Evolutionary conservation across 768 basidiomycete species (phyloP), one percentile per base, ranked within the genome.

Genomic region (Tephrocybe rancida): DNA sequence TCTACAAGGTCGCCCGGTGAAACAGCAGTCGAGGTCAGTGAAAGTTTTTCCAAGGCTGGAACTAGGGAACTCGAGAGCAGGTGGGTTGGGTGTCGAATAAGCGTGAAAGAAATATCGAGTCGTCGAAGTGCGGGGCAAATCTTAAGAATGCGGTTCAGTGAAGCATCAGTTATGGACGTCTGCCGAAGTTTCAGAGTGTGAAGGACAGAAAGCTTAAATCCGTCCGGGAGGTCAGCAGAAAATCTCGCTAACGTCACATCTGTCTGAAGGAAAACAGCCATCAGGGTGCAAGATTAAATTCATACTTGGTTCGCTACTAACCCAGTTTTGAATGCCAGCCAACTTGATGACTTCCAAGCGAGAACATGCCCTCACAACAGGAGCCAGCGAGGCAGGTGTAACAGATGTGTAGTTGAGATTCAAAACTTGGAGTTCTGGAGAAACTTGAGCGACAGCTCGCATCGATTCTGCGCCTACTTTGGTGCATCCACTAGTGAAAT

Each of bases 91-190:
- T 75, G 79, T 41, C 70, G 79, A 27, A 86, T 62, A 30, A 60
- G 57, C 10, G 86, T 90, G 67, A 87, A 90, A 5, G 88, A 88
- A 14, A 85, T 58, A 56, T 90, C 88, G 13, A 90, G 69, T 22
- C 79, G 78, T 32, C 66, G 66, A 18, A 89, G 56, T 44, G 76
- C 73, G 2, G 85, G 85, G 55, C 77, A 84, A 16, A 72, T 56
- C 0, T 66, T 54, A 5, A 85, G 59, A 11, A 85, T 62, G 6
- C 67, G 55, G 38, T 67, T 64, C 13, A 88, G 50, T 0, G 82
- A 74, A 2, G 58, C 54, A 52, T 87, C 86, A 8, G 81, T 77
- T 29, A 89, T 64, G 1, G 67, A 59, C 2, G 78, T 76, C 48
- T 82, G 80, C 21, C 83, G 77, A 7, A 90, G 69, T 61, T 90